Evolutionary conservation across 345 rosid genomes (phyloP).

Genomic region (Excoecaria agallocha): DNA sequence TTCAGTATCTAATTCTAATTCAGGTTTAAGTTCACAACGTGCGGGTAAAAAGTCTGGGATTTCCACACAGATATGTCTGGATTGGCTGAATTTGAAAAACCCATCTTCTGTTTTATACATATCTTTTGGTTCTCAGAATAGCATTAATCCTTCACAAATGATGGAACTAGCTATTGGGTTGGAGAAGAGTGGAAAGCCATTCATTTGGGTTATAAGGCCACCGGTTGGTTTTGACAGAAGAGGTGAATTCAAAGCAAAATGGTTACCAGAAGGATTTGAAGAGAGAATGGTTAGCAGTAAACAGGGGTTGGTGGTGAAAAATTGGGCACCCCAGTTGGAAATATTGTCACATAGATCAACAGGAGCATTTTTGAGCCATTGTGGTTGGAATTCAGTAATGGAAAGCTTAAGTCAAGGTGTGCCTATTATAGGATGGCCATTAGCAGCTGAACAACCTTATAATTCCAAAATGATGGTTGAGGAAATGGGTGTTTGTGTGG

Average conservation of each 20-base stretch:
- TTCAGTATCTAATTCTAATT: not conserved
- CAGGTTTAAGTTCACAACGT: constrained; percentile 1
- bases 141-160: constrained; percentile 39
- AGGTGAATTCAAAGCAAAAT: constrained; percentile 36
- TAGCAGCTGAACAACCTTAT: constrained; percentile 48
- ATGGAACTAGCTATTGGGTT: constrained; percentile 46
- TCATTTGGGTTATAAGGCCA: constrained; percentile 57
- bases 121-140: constrained; percentile 56
- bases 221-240: constrained; percentile 40
- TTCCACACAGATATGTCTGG: constrained; percentile 30
- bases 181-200: constrained; percentile 37
- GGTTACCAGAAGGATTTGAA: constrained; percentile 51
- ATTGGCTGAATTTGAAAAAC: constrained; percentile 36
- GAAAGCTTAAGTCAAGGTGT: constrained; percentile 59
- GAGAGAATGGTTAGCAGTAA: constrained; percentile 18
- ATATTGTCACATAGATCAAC: constrained; percentile 44
- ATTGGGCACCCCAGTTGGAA: constrained; percentile 57
- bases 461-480: constrained; percentile 50
- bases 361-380: constrained; percentile 48
- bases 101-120: constrained; percentile 41
- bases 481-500: constrained; percentile 47
- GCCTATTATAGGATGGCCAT: constrained; percentile 54
- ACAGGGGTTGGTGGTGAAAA: constrained; percentile 38
- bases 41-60: constrained; percentile 33
- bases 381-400: constrained; percentile 57